Percentiles rank a stretch among this genome's conserved stretches.
Evolutionary conservation across 208 protist genomes (phyloP).

Genomic region (Acanthamoeba divionensis): DNA sequence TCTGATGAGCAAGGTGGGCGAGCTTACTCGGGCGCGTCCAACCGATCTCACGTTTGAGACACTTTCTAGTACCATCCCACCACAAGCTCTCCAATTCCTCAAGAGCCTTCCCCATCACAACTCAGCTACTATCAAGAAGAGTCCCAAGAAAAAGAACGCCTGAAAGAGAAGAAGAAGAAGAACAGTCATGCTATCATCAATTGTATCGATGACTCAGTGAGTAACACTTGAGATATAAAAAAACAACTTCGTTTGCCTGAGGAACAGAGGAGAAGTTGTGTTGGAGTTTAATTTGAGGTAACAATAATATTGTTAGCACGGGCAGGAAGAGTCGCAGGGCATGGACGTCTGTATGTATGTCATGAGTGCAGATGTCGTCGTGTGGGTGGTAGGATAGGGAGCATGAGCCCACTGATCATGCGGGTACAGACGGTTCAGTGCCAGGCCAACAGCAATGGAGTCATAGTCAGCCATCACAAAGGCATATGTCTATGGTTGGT

Average conservation of each 20-base stretch:
- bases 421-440: background rate
- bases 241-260: too few species aligned
- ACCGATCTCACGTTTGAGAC: background rate
- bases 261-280: too few species aligned
- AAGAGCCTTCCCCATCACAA: too few species aligned
- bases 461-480: constrained; percentile 26
- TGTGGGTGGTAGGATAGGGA: background rate
- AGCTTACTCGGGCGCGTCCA: background rate
- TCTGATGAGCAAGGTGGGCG: background rate
- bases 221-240: too few species aligned
- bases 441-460: constrained; percentile 6
- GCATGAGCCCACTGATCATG: background rate
- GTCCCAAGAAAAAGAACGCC: too few species aligned
- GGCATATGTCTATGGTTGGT: background rate
- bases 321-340: background rate
- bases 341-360: background rate
- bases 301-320: background rate
- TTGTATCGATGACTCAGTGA: too few species aligned
- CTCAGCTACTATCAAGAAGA: too few species aligned
- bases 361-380: background rate
- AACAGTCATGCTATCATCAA: too few species aligned
- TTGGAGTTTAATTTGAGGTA: too few species aligned
- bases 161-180: too few species aligned
- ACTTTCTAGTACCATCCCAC: background rate
- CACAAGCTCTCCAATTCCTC: too few species aligned